These are phyloP conservation scores for Lecanicillium sp. DNA, from an alignment of 2,329 filamentous ascomycete genomes.

Conservation along the genomic window DNA sequence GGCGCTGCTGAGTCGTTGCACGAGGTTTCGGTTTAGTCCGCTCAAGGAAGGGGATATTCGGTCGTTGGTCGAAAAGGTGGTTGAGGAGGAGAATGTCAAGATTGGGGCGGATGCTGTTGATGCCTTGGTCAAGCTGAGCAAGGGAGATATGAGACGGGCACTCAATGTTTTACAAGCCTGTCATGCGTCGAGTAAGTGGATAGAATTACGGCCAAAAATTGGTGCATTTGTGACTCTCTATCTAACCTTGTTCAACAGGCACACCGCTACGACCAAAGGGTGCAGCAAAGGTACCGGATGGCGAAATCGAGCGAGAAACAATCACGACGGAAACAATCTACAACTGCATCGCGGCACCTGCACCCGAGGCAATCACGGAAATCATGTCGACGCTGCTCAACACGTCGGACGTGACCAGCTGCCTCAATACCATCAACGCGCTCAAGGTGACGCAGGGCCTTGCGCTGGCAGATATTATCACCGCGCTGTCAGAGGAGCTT, in stretches of 20 bases:
- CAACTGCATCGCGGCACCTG: slow-evolving; percentile 92
- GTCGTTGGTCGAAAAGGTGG: slow-evolving; percentile 77
- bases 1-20: slow-evolving; percentile 85
- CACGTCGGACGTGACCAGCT: slow-evolving; percentile 82
- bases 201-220: not conserved
- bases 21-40: slow-evolving; percentile 89
- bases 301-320: slow-evolving; percentile 62
- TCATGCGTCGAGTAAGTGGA: slow-evolving; percentile 71
- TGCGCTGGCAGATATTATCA: slow-evolving; percentile 89
- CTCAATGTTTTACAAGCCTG: slow-evolving; percentile 95
- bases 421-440: slow-evolving; percentile 77
- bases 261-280: slow-evolving; percentile 58
- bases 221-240: not conserved
- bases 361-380: slow-evolving; percentile 76
- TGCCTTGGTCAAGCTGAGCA: slow-evolving; percentile 77
- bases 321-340: slow-evolving; percentile 93
- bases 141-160: slow-evolving; percentile 92
- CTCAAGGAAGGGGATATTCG: slow-evolving; percentile 84
- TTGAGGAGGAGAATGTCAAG: slow-evolving; percentile 77
- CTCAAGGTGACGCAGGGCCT: slow-evolving; percentile 80
- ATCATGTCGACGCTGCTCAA: slow-evolving; percentile 78
- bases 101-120: slow-evolving; percentile 76
- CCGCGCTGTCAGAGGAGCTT: slow-evolving; percentile 74
- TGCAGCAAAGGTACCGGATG: slow-evolving; percentile 49
- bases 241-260: slow-evolving; percentile 30